phyloP scores from a whole-genome alignment of 257 asterid genomes.

The Solanum virginianum region DNA sequence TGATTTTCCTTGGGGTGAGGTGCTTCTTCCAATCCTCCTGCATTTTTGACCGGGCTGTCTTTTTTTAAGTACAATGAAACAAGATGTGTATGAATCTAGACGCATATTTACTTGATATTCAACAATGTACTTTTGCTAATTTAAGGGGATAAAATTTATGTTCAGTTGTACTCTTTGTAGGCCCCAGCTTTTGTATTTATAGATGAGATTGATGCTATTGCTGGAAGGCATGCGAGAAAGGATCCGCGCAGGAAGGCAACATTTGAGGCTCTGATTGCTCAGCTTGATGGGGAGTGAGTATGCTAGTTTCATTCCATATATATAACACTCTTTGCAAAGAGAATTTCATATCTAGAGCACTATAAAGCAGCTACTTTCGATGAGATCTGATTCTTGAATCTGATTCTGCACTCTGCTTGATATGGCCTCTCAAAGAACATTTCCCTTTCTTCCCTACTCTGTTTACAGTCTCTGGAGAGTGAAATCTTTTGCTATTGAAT shows the following conservation, averaged over 20 bases:
- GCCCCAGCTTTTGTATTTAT: conserved; percentile 95
- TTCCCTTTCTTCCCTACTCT: neutral
- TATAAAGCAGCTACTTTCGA: neutral
- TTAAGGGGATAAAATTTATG: neutral
- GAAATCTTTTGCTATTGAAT: neutral
- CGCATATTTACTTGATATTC: neutral
- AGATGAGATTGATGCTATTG: conserved; percentile 99
- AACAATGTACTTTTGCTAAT: neutral
- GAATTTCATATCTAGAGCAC: neutral
- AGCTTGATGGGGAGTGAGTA: conserved; percentile 98
- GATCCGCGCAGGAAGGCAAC: conserved; percentile 87
- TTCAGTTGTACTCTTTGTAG: conserved; percentile 29
- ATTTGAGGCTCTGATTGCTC: conserved; percentile 80
- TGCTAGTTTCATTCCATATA: conserved; percentile 1
- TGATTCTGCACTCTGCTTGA: neutral
- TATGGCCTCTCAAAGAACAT: neutral
- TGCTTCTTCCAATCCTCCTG: neutral
- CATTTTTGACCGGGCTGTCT: neutral
- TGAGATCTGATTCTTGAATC: neutral
- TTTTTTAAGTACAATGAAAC: neutral
- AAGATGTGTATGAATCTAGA: neutral
- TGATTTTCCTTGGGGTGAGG: neutral
- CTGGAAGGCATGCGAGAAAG: conserved; percentile 89
- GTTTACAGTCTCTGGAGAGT: neutral
- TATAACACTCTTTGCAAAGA: neutral